phyloP scores from a whole-genome alignment of 176 grass and related monocot genomes.

The Guadua angustifolia region DNA sequence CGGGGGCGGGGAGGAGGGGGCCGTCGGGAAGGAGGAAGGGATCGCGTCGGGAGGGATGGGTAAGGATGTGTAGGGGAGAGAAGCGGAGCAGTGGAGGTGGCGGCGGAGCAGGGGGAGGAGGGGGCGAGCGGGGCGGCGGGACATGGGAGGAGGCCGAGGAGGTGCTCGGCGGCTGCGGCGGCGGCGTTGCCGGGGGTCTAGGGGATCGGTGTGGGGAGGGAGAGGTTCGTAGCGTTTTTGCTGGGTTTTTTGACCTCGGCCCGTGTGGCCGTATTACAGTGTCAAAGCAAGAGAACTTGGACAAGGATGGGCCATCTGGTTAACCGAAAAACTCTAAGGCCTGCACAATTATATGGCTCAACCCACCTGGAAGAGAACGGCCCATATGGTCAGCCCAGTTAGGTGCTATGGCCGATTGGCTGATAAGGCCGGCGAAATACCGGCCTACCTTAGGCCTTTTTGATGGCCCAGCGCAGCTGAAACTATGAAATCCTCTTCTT shows the following conservation, averaged over 20 bases:
- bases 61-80: background rate
- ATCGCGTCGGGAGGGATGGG: slow-evolving; percentile 36
- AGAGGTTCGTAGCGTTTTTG: slow-evolving; percentile 16
- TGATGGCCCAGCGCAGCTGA: background rate
- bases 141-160: slow-evolving; percentile 38
- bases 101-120: slow-evolving; percentile 51
- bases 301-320: background rate
- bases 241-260: slow-evolving; percentile 3
- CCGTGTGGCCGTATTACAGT: background rate
- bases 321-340: background rate
- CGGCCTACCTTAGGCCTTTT: too few species aligned
- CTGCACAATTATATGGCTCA: background rate
- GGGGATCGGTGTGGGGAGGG: background rate
- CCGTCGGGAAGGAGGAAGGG: slow-evolving; percentile 23
- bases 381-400: background rate
- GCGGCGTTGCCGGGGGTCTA: slow-evolving; percentile 44
- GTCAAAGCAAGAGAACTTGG: background rate
- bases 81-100: slow-evolving; percentile 21
- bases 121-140: slow-evolving; percentile 46
- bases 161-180: slow-evolving; percentile 2
- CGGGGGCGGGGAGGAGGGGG: slow-evolving; percentile 24
- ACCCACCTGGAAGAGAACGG: too few species aligned
- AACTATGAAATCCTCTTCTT: background rate
- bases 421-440: too few species aligned
- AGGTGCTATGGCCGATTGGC: too few species aligned